Conservation (phyloP, 441 rosid species). For the Pelargonium myrrhifolium region DNA sequence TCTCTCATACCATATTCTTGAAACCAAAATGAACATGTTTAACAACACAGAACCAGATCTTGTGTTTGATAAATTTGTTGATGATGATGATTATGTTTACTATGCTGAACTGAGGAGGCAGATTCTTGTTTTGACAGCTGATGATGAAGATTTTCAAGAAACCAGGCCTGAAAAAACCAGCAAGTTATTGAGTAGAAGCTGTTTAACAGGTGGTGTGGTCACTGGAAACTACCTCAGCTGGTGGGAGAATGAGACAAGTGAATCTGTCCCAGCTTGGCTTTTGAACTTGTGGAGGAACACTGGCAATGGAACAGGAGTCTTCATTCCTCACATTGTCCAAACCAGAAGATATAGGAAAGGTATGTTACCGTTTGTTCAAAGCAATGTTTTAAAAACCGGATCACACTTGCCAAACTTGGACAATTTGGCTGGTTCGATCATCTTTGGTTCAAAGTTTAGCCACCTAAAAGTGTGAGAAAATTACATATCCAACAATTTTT, state of each 20-base stretch:
- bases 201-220: not conserved
- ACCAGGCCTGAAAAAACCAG: too few relatives aligned
- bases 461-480: not conserved
- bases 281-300: not conserved
- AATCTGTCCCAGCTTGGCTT: not conserved
- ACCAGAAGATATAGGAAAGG: not conserved
- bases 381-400: too few relatives aligned
- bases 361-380: not conserved
- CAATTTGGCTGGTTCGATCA: too few relatives aligned
- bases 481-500: not conserved
- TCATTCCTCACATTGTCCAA: not conserved
- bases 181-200: too few relatives aligned
- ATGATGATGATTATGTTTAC: constrained; percentile 6
- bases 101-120: constrained; percentile 14
- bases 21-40: not conserved
- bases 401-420: too few relatives aligned
- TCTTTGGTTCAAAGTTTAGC: too few relatives aligned
- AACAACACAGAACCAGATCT: not conserved
- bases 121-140: constrained; percentile 9
- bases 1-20: not conserved
- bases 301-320: constrained; percentile 10
- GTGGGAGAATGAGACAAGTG: not conserved
- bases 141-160: constrained; percentile 12
- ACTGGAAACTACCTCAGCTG: not conserved
- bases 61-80: not conserved